Percentiles rank a stretch among this genome's conserved stretches.
Conservation (phyloP, 2,329 filamentous ascomycete species). For the Calonectria pseudoreteaudii region DNA sequence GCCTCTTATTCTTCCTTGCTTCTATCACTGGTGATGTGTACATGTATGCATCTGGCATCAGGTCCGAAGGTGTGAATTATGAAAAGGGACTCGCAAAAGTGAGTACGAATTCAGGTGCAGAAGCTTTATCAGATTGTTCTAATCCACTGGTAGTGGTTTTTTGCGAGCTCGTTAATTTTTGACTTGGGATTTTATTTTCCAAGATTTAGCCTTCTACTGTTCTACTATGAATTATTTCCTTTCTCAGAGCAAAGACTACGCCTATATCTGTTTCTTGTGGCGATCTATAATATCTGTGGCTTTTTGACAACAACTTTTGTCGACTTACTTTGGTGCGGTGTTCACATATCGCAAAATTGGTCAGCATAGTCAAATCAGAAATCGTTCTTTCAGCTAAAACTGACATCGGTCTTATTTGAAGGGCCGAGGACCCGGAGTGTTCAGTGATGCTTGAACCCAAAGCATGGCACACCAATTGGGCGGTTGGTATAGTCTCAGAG, state of each 20-base stretch:
- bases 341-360: not conserved
- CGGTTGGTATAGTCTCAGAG: not conserved
- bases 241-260: not conserved
- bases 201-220: not conserved
- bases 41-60: not conserved
- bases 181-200: not conserved
- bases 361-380: not conserved
- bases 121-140: not conserved
- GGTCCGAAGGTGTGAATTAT: not conserved
- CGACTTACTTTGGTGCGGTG: not conserved
- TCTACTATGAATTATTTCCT: slow-evolving; percentile 2
- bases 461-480: not conserved
- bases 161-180: not conserved
- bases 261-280: not conserved
- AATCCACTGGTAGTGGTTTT: not conserved
- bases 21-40: not conserved
- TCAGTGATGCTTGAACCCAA: not conserved
- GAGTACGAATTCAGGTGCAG: not conserved
- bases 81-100: not conserved
- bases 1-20: not conserved
- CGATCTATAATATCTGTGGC: not conserved
- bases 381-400: too few relatives aligned
- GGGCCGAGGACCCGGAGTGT: not conserved
- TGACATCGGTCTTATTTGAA: not conserved
- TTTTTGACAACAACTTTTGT: not conserved